phyloP scores from a whole-genome alignment of 108 stramenopile genomes.

The Mediolabrus comicus region DNA sequence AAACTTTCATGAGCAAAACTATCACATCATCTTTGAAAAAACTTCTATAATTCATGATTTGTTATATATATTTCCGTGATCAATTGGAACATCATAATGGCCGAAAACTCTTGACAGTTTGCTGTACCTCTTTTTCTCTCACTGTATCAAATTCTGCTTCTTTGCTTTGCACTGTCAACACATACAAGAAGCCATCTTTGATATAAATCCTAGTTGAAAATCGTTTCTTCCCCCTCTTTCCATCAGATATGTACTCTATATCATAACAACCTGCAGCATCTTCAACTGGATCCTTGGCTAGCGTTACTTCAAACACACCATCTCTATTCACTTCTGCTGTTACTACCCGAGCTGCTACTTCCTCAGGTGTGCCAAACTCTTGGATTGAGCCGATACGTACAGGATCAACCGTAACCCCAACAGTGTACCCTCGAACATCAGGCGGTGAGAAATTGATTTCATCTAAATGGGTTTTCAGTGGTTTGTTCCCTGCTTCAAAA shows the following conservation, averaged over 20 bases:
- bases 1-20: slow-evolving; percentile 37
- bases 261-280: slow-evolving; percentile 49
- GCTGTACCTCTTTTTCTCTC: slow-evolving; percentile 34
- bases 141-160: slow-evolving; percentile 44
- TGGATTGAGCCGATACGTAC: slow-evolving; percentile 61
- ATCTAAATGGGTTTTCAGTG: slow-evolving; percentile 79
- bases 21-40: slow-evolving; percentile 6
- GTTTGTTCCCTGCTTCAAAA: slow-evolving; percentile 54
- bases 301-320: slow-evolving; percentile 79
- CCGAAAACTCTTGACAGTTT: slow-evolving; percentile 31
- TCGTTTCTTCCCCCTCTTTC: slow-evolving; percentile 75
- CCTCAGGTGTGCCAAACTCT: slow-evolving; percentile 80
- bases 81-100: slow-evolving; percentile 2
- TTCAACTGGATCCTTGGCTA: slow-evolving; percentile 67
- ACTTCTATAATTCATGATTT: not conserved
- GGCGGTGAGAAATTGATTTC: slow-evolving; percentile 65
- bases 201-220: slow-evolving; percentile 69
- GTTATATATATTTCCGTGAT: not conserved
- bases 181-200: slow-evolving; percentile 55
- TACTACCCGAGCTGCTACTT: slow-evolving; percentile 82
- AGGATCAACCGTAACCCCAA: slow-evolving; percentile 82
- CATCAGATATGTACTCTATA: slow-evolving; percentile 65
- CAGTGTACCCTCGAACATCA: slow-evolving; percentile 47
- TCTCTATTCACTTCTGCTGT: slow-evolving; percentile 84
- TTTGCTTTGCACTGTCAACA: slow-evolving; percentile 75